These are phyloP conservation scores for Fusarium denticulatum DNA, from an alignment of 2,329 filamentous ascomycete genomes.

Conservation along the genomic window DNA sequence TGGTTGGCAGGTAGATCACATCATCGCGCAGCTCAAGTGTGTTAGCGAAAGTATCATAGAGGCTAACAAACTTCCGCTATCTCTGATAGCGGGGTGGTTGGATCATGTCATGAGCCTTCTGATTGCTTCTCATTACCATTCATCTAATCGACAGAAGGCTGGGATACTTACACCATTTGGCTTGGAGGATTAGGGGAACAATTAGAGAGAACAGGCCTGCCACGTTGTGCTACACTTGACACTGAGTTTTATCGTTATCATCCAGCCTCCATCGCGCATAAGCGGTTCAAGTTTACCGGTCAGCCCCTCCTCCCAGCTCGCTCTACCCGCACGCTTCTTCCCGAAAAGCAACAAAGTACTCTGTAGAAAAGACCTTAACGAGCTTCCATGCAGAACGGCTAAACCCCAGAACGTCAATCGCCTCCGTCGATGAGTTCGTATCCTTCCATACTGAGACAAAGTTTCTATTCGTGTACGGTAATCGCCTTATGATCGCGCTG, in stretches of 20 bases:
- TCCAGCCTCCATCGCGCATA: constrained; percentile 14
- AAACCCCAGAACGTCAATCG: constrained; percentile 25
- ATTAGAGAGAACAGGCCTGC: constrained; percentile 3
- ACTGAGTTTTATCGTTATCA: background rate
- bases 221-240: constrained; percentile 13
- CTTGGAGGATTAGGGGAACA: background rate
- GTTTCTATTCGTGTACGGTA: constrained; percentile 31
- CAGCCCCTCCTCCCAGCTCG: constrained; percentile 16
- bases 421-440: constrained; percentile 21
- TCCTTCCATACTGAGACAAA: constrained; percentile 21
- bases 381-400: constrained; percentile 24
- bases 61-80: background rate
- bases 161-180: background rate
- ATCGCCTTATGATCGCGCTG: background rate
- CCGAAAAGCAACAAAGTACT: background rate
- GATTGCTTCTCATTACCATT: background rate
- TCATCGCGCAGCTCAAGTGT: constrained; percentile 38
- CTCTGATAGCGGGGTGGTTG: background rate
- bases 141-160: constrained; percentile 8
- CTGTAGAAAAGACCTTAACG: constrained; percentile 1
- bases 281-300: constrained; percentile 5
- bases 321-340: background rate
- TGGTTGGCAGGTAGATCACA: constrained; percentile 17
- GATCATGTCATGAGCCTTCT: constrained; percentile 11
- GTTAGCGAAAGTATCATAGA: background rate